Base-by-base conservation (phyloP, 2,329 filamentous ascomycete genomes). In the Teratosphaeria nubilosa region DNA sequence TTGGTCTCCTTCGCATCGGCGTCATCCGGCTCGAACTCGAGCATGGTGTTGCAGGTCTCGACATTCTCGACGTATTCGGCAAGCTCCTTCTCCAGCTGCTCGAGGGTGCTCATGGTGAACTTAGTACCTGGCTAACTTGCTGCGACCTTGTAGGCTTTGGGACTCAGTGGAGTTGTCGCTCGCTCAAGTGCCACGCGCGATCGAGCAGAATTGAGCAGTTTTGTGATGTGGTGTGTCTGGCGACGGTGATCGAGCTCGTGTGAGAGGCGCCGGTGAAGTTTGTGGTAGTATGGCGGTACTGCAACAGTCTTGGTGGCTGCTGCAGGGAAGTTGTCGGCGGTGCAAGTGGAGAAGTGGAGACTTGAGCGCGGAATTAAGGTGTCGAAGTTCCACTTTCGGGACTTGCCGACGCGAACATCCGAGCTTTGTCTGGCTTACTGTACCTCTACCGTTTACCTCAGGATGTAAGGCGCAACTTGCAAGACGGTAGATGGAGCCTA, bases 1-100 rank as follows among this genome's bases (percentile, higher is more conserved):
- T 87, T 86, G 72, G 96, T 83, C 70, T 81, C 83, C 69, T 86
- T 81, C 69, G 95, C 84, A 74, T 92, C 90, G 68, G 78, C 78
- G 74, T 90, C 92, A 59, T 87, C 86, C 63, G 91, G 86, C 69
- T 94, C 89, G 45, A 67, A 56, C 13, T 60, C 61, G 51, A 70
- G 58, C 10, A 67, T 62, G 53, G 65, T 62, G 31, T 64, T 59
- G 61, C 65, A 64, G 20, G 63, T 62, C 32, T 62, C 59, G 54
- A 71, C 61, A 27, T 66, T 63, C 55, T 69, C 64, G 52, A 68
- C 58, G 24, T 59, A 58, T 73, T 88, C 85, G 73, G 87, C 85
- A 58, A 95, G 83, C 64, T 88, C 87, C 57, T 83, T 79, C 68
- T 86, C 77, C 60, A 96, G 85, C 41, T 89, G 85, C 69, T 91